A percentile compares a stretch with the other conserved stretches of the same genome.
phyloP scores from a whole-genome alignment of 345 rosid species.

The Erodium maritimum region DNA sequence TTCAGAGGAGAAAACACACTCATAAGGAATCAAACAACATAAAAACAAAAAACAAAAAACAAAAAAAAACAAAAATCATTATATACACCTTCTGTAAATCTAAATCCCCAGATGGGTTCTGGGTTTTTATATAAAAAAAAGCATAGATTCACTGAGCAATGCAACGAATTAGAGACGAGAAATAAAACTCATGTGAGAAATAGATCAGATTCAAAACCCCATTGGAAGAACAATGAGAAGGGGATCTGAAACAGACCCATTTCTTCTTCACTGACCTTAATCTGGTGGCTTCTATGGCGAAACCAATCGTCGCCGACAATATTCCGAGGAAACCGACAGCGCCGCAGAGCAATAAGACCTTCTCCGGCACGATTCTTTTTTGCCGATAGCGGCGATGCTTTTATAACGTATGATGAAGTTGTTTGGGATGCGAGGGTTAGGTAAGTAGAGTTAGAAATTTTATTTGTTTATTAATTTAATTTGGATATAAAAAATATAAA shows the following conservation, averaged over 20 bases:
- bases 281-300: slow-evolving; percentile 82
- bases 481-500: no score
- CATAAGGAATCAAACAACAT: no score
- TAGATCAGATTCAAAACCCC: not conserved
- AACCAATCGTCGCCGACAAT: slow-evolving; percentile 68
- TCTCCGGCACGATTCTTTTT: no score
- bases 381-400: no score
- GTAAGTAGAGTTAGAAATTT: no score
- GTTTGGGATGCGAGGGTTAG: no score
- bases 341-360: slow-evolving; percentile 37
- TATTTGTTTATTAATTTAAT: no score
- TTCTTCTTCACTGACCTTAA: slow-evolving; percentile 47
- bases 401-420: no score
- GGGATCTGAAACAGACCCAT: slow-evolving; percentile 3
- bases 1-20: no score
- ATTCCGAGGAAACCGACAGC: slow-evolving; percentile 54
- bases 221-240: not conserved
- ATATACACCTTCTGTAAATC: no score
- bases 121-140: not conserved
- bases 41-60: no score
- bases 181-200: not conserved
- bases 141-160: not conserved
- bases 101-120: not conserved
- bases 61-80: no score
- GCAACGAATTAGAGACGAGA: not conserved